A percentile compares a stretch with the other conserved stretches of the same genome.
phyloP scores from a whole-genome alignment of 2,329 filamentous ascomycete species.

The Blastomyces gilchristii region DNA sequence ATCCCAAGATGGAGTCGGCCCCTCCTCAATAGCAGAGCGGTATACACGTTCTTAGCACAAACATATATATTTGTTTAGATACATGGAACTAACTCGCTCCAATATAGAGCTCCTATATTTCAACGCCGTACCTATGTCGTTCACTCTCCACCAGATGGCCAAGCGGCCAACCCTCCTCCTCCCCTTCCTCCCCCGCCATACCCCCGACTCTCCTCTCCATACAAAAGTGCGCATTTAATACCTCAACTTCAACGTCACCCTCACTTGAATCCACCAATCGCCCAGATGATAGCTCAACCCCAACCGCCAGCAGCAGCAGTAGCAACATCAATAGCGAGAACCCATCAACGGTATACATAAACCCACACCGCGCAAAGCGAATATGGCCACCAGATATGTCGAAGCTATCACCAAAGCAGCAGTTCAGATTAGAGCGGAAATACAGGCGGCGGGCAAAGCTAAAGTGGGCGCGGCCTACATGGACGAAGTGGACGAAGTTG shows the following conservation, averaged over 20 bases:
- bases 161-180: constrained; percentile 7
- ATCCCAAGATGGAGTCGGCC: neutral
- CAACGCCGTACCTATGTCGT: neutral
- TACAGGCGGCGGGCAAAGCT: constrained; percentile 52
- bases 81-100: neutral
- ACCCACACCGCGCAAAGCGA: constrained; percentile 50
- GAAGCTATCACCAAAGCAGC: constrained; percentile 52
- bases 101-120: neutral
- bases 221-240: constrained; percentile 6
- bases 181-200: constrained; percentile 6
- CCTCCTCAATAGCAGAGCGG: neutral
- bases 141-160: neutral
- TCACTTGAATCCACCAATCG: constrained; percentile 11
- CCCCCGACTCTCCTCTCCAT: constrained; percentile 2
- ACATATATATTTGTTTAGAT: too few species aligned
- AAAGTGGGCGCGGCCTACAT: constrained; percentile 50
- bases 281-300: neutral
- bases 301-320: neutral
- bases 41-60: neutral
- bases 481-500: constrained; percentile 49
- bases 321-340: neutral
- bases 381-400: constrained; percentile 56
- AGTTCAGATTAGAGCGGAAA: constrained; percentile 57
- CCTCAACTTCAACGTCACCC: constrained; percentile 11
- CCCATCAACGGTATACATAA: constrained; percentile 34